Base-by-base conservation (phyloP, 176 grass and related monocot genomes). In the Oryza punctata region DNA sequence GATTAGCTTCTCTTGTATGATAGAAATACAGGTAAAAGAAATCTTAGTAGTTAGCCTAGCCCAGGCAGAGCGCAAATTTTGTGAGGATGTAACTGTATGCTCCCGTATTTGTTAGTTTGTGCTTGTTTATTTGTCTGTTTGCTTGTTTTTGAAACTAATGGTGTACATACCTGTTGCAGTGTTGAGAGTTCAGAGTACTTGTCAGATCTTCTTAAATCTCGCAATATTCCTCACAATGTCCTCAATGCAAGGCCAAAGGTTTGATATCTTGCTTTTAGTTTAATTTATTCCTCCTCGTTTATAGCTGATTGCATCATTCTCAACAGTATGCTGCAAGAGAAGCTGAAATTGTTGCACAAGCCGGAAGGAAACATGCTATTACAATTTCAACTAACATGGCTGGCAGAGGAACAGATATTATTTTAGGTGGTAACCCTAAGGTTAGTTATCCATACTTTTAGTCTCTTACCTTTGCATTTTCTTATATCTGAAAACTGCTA, bases 371-470 rank as follows among this genome's bases (percentile, higher is more conserved):
- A 78, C 83, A 98, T 82, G 92, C 96, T 79, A 98, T 98, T 87
- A 98, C 96, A 65, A 98, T 98, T 84, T 93, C 96, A 80, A 98
- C 96, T 49, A 98, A 98, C 81, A 98, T 98, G 96, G 96, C 96
- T 61, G 96, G 96, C 41, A 93, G 96, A 87, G 96, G 96, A 63
- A 98, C 93, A 82, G 96, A 98, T 84, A 98, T 98, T 77, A 98
- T 98, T 79, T 86, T 98, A 72, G 96, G 96, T 90, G 96, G 96
- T 83, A 98, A 98, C 45, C 90, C 92, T 64, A 98, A 93, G 87
- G 96, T 97, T 79, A 77, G 43, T 81, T 78, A 76, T 80, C 61
- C n/a, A 73, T 70, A 72, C 52, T 70, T 89, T 63, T 79, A 73
- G 16, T 52, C 26, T 69, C 35, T 49, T 65, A 35, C 74, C 63